Evolutionary conservation across 306 rosid species (phyloP).

Genomic region (Cicer yamashitae): DNA sequence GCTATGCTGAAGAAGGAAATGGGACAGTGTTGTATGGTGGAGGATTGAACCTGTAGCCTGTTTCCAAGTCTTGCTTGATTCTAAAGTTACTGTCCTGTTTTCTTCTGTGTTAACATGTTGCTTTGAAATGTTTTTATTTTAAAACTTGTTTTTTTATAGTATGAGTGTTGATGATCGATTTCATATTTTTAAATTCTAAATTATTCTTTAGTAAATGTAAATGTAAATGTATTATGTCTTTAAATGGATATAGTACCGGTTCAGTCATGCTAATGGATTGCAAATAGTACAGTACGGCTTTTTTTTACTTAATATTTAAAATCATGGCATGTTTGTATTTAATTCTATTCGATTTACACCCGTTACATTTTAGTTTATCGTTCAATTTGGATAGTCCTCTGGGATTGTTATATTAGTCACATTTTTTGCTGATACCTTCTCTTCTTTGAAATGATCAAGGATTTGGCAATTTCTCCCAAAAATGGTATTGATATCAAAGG

Average conservation of each 20-base stretch:
- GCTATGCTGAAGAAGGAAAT: not conserved
- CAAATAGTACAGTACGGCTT: not conserved
- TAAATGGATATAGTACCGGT: slow-evolving; percentile 7
- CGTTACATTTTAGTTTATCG: not conserved
- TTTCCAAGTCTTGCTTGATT: not conserved
- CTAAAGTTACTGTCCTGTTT: not conserved
- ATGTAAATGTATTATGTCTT: not conserved
- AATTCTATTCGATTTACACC: slow-evolving; percentile 12
- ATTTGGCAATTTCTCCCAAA: slow-evolving; percentile 43
- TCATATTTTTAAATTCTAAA: not conserved
- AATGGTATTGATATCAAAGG: slow-evolving; percentile 40
- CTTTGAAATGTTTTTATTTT: not conserved
- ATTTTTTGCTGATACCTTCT: slow-evolving; percentile 42
- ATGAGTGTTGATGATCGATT: not conserved
- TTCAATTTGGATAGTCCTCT: slow-evolving; percentile 12
- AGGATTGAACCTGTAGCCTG: not conserved
- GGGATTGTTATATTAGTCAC: slow-evolving; percentile 23
- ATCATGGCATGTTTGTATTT: not conserved
- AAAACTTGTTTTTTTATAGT: slow-evolving; percentile 19
- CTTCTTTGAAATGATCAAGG: slow-evolving; percentile 55
- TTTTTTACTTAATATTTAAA: not conserved
- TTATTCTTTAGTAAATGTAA: slow-evolving; percentile 9
- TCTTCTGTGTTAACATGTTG: not conserved
- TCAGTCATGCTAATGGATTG: not conserved
- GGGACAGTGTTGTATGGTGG: not conserved